phyloP scores from a whole-genome alignment of 768 basidiomycete species.

The Pleurotus citrinopileatus region DNA sequence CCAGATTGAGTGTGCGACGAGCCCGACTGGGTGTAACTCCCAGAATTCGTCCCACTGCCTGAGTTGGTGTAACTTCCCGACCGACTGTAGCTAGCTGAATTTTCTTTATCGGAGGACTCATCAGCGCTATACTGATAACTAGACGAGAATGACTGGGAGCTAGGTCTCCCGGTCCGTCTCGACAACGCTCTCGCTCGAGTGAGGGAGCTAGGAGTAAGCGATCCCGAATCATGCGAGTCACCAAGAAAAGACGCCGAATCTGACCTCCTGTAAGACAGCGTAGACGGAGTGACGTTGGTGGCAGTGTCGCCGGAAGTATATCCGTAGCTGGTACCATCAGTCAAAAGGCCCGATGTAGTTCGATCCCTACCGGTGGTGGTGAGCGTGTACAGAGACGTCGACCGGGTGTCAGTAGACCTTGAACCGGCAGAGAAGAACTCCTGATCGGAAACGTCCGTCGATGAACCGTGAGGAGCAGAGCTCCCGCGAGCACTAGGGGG shows the following conservation, averaged over 20 bases:
- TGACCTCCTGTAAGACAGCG: slow-evolving; percentile 48
- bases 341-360: slow-evolving; percentile 21
- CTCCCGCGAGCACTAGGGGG: slow-evolving; percentile 34
- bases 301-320: slow-evolving; percentile 30
- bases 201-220: slow-evolving; percentile 51
- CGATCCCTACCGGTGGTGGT: slow-evolving; percentile 25
- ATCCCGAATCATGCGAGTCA: slow-evolving; percentile 44
- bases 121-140: slow-evolving; percentile 33
- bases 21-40: slow-evolving; percentile 12
- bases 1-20: slow-evolving; percentile 10
- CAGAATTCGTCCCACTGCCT: slow-evolving; percentile 11
- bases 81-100: slow-evolving; percentile 18
- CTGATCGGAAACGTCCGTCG: slow-evolving; percentile 29
- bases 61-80: slow-evolving; percentile 4
- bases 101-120: slow-evolving; percentile 59
- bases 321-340: slow-evolving; percentile 23
- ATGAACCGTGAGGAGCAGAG: slow-evolving; percentile 9
- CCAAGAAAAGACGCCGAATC: slow-evolving; percentile 55
- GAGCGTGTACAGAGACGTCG: slow-evolving; percentile 36
- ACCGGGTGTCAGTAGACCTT: slow-evolving; percentile 24
- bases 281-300: slow-evolving; percentile 49
- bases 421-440: slow-evolving; percentile 39
- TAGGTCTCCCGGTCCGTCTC: slow-evolving; percentile 41
- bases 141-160: slow-evolving; percentile 40
- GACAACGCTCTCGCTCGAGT: slow-evolving; percentile 59